Evolutionary conservation across 331 rosid species (phyloP), one percentile per base, ranked within the genome.

Genomic region (Pyrus hybrid): DNA sequence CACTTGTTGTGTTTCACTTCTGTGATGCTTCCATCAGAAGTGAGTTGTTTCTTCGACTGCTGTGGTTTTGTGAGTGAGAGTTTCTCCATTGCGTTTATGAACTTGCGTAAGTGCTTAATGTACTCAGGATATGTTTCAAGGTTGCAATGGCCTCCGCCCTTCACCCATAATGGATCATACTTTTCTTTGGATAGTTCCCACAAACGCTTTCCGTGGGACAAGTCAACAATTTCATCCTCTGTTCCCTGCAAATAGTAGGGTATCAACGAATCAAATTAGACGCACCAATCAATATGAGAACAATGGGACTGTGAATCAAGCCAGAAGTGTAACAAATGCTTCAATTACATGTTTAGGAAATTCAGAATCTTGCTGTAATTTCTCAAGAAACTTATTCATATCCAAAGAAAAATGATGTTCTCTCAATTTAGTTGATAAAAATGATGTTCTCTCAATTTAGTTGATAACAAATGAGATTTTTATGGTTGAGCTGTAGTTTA

Each of bases 81-180:
- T 78, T 93, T 93, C 91, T 93, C 98, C 98, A 93, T 85, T 1
- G 92, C 92, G 28, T 88, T 88, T 30, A 93, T 33, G 86, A 89
- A 93, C 83, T 85, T 93, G 82, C 90, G 91, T 70, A 93, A 71
- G 81, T 93, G 93, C 87, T 88, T 93, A 47, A 91, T 88, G 85
- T 89, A 93, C 88, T 93, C 98, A 0, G 97, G 96, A 83, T 65
- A 93, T 5, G 93, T 91, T 78, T 93, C 98, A 12, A 93, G 93
- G 88, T 93, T 93, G 89, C 98, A 93, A 61, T 93, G 98, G 14
- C 98, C 97, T 18, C 98, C 98, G 7, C 97, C 98, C 83, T 93
- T 91, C 76, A 93, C 91, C 98, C 98, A 93, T 80, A 93, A 85
- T 3, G 98, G 98, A 13, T 93, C 92, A 32, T 84, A 93, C 76